Base-by-base conservation (phyloP, 441 rosid species). In the Euphorbia celastroides region DNA sequence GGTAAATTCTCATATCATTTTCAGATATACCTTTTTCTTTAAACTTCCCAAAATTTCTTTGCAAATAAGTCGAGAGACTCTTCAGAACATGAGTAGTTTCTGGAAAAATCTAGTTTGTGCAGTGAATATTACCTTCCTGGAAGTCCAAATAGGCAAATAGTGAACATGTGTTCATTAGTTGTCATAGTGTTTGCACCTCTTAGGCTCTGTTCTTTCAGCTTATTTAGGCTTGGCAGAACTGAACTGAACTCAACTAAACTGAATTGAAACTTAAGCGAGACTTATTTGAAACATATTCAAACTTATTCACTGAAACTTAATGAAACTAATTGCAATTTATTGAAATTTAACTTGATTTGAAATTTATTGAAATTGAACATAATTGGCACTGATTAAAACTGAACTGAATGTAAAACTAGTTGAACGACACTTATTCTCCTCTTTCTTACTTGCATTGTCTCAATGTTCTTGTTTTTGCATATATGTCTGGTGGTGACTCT, bases 1-100 rank as follows among this genome's bases (percentile, higher is more conserved):
- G 99, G 98, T 94, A 80, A 63, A 59, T 34, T 48, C 0, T 32
- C 52, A 9, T 61, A 20, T 14, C 54, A 9, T 23, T 65, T 16
- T 42, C 57, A 55, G n/a, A 54, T 52, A 22, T 23, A 19, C 25
- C 7, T 31, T 51, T 42, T 42, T 66, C 16, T 60, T 64, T 51
- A 34, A 8, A 20, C 22, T 22, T 61, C 32, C 11, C 57, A 58
- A 64, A 13, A 41, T 61, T 1, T 30, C 38, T 17, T 51, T 66
- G 42, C 32, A 56, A 30, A 16, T 7, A 64, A 25, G 48, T 7
- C 48, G 23, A 14, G 2, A 22, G 30, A 5, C 25, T 28, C 6
- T 41, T 60, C n/a, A n/a, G 32, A 63, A 55, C 17, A 11, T 17
- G 16, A 4, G 25, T n/a, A 38, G 27, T 30, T 55, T 26, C 25